Conservation (phyloP, 257 asterid species). For the Nicotiana benthamiana region DNA sequence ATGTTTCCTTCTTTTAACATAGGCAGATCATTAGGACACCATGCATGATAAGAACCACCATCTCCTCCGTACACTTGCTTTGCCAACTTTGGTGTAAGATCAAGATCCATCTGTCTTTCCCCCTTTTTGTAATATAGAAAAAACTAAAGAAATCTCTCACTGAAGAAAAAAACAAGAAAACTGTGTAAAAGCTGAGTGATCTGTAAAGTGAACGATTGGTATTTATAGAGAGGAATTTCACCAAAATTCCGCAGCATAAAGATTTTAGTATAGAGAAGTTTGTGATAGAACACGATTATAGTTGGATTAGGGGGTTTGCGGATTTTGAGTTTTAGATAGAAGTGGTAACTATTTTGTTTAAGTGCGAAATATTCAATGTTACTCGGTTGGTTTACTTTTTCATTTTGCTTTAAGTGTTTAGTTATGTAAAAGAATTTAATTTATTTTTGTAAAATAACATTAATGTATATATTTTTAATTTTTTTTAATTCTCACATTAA, state of each 20-base stretch:
- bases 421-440: too few relatives aligned
- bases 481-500: too few relatives aligned
- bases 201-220: background rate
- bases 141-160: background rate
- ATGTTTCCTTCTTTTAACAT: conserved; percentile 59
- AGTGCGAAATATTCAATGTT: background rate
- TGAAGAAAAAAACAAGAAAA: background rate
- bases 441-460: too few relatives aligned
- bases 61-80: conserved; percentile 57
- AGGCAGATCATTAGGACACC: conserved; percentile 67
- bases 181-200: background rate
- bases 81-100: conserved; percentile 51
- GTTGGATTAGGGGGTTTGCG: background rate
- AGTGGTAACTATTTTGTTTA: background rate
- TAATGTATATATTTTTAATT: too few relatives aligned
- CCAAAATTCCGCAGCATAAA: background rate
- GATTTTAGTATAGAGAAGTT: background rate
- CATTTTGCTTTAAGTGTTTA: too few relatives aligned
- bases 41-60: conserved; percentile 64
- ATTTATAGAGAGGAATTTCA: background rate
- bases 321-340: background rate
- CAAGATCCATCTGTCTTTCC: conserved; percentile 39
- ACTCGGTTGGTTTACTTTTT: too few relatives aligned
- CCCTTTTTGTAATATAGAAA: background rate
- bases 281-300: background rate